Evolutionary conservation across 306 rosid species (phyloP).

Genomic region (Begonia fuchsioides): DNA sequence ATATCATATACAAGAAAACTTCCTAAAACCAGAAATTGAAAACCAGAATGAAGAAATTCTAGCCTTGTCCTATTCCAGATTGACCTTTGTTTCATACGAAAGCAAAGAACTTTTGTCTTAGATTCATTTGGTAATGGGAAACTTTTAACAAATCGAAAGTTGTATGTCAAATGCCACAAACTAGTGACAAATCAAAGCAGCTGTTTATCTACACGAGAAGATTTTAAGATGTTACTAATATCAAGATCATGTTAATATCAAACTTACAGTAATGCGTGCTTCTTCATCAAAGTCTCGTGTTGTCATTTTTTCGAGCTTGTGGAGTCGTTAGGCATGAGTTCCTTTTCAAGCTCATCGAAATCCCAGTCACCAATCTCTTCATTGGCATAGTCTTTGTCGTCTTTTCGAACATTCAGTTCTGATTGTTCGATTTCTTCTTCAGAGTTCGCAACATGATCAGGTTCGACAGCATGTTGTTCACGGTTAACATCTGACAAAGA

Average conservation of each 20-base stretch:
- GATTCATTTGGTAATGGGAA: constrained; percentile 1
- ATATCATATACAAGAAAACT: constrained; percentile 10
- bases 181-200: constrained; percentile 18
- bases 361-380: constrained; percentile 95
- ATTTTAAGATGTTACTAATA: too few species aligned
- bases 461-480: constrained; percentile 24
- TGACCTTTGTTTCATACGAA: background rate
- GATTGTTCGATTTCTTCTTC: constrained; percentile 80
- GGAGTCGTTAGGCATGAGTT: constrained; percentile 44
- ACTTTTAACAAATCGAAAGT: constrained; percentile 23
- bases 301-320: constrained; percentile 13
- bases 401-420: constrained; percentile 83
- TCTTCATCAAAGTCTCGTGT: too few species aligned
- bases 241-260: too few species aligned
- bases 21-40: constrained; percentile 1
- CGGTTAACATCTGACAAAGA: constrained; percentile 21
- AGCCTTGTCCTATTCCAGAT: constrained; percentile 1
- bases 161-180: constrained; percentile 22
- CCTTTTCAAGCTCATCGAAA: constrained; percentile 93
- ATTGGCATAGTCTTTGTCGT: constrained; percentile 49
- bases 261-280: too few species aligned
- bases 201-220: constrained; percentile 8
- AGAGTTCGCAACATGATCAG: constrained; percentile 35
- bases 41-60: constrained; percentile 3
- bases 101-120: background rate